Evolutionary conservation across 169 alveolate species (phyloP), one percentile per base, ranked within the genome.

Genomic region (Plasmodium sp.): DNA sequence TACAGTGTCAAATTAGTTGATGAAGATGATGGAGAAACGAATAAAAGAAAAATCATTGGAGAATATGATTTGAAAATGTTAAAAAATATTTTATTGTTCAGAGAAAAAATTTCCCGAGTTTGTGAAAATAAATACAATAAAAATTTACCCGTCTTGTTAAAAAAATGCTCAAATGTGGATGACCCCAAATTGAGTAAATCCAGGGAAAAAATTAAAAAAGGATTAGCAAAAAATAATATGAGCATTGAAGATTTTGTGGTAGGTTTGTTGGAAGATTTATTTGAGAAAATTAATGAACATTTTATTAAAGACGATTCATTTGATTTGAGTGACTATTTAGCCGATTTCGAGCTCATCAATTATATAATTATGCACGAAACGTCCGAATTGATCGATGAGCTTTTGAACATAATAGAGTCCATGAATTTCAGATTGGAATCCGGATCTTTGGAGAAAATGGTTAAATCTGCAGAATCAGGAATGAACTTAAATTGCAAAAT

Each of bases 401-500:
- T 56, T 18, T n/a, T 33, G 43, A 43, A 75, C 67, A 3, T 10
- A 36, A 16, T 75, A 75, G 36, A 58, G 22, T 77, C 54, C 16
- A 5, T 86, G 81, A 86, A 86, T 77, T 75, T 36, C 12, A 33
- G 36, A 10, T 9, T 86, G 43, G 81, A 75, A 77, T 75, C 77
- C 5, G 62, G 18, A 51, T 43, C 93, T 14, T 33, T 75, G 45
- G 71, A 18, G 0, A 51, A 48, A 51, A 51, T 75, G 58, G 39
- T n/a, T 14, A 34, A 75, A 10, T 54, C 72, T 3, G 45, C 72
- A 18, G 18, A 31, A 33, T 36, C 77, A 75, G 86, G 81, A 51
- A 43, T 33, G 39, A 36, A 86, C 43, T 75, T 86, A 33, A 86
- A 86, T 86, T 18, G 51, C 79, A 86, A 86, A 77, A 86, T 86